Evolutionary conservation across 441 rosid species (phyloP), one percentile per base, ranked within the genome.

Genomic region (Viola pubescens): DNA sequence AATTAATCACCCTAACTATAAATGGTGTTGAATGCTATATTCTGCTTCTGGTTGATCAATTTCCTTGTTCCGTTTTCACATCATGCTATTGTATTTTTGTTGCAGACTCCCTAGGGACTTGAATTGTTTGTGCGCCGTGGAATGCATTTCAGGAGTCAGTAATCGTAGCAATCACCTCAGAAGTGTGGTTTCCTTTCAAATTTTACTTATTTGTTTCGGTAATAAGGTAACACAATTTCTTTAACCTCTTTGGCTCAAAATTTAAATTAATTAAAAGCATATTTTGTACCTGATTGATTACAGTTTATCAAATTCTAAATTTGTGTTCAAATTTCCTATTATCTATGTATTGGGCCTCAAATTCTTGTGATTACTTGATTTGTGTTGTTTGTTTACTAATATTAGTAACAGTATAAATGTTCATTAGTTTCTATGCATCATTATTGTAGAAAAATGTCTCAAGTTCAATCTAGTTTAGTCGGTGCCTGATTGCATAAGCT

Each of bases 51-150:
- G 12, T 13, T 39, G 37, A 61, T 60, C 34, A 42, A 19, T 16
- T 9, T 62, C 58, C 51, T 42, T 52, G 38, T 8, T 71, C 62
- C 52, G 52, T 51, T 64, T 50, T 64, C 13, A 49, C 52, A 37
- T 34, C 41, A 42, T 14, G 34, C 34, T 26, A 1, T 16, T 19
- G 26, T 54, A 3, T 19, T 62, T 42, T 54, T 47, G 52, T n/a
- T 75, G 67, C 71, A 92, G 98, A 72, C 78, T 86, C 55, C 88
- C 96, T 34, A 66, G 54, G 64, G 96, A 87, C 68, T 70, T 84
- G 74, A 92, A 87, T 70, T 84, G 97, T 82, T 71, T 89, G 81
- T 81, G 68, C 67, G 60, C 74, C 55, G 86, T 92, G 54, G 94
- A 89, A 76, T 92, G 86, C 52, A 74, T 92, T 49, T 71, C 85